phyloP scores from a whole-genome alignment of 805 yeast genomes.

The Candida michaelii region DNA sequence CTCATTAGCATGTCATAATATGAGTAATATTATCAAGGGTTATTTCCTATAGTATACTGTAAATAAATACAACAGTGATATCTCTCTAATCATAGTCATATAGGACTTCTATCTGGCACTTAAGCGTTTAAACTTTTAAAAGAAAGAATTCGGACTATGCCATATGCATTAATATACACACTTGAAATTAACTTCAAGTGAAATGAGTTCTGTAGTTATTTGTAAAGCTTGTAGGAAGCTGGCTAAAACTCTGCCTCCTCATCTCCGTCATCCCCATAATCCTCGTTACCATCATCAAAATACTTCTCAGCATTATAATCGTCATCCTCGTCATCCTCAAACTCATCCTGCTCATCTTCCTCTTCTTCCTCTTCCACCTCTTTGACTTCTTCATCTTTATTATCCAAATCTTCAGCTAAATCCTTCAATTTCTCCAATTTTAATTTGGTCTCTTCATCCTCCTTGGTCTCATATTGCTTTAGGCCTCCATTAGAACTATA shows the following conservation, averaged over 20 bases:
- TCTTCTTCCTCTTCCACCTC: constrained; percentile 47
- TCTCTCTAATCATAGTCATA: too few species aligned
- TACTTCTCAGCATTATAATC: constrained; percentile 80
- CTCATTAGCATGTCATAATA: too few species aligned
- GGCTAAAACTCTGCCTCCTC: constrained; percentile 67
- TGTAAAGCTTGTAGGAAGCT: too few species aligned
- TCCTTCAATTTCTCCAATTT: constrained; percentile 43
- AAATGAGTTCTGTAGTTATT: too few species aligned
- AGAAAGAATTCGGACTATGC: too few species aligned
- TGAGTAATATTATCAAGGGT: too few species aligned
- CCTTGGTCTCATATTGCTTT: constrained; percentile 28
- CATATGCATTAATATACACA: too few species aligned
- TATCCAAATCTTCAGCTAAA: constrained; percentile 62
- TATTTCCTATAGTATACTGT: too few species aligned
- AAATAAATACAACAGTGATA: too few species aligned
- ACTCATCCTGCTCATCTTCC: constrained; percentile 64
- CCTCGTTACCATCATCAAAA: constrained; percentile 68
- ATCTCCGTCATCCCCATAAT: constrained; percentile 59
- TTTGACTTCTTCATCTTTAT: constrained; percentile 60
- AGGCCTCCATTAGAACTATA: constrained; percentile 41
- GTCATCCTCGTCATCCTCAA: constrained; percentile 72
- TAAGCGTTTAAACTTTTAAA: too few species aligned
- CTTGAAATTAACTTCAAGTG: too few species aligned
- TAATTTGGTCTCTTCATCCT: constrained; percentile 40
- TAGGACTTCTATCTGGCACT: too few species aligned